These are phyloP conservation scores for Rhizophora apiculata DNA, from an alignment of 345 rosid species.

Conservation along the genomic window DNA sequence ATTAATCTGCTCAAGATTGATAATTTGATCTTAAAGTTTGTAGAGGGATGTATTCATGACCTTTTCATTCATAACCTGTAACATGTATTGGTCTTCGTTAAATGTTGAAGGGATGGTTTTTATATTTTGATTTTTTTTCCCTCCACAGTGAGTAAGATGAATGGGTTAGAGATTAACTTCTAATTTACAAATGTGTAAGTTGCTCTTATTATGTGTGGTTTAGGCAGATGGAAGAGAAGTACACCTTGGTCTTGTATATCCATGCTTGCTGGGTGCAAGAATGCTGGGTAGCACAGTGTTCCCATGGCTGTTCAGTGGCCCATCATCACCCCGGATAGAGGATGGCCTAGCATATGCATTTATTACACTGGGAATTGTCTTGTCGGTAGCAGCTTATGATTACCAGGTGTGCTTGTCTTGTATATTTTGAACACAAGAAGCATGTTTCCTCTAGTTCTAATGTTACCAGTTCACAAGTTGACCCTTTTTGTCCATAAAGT, in stretches of 20 bases:
- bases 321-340: conserved; percentile 62
- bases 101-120: background rate
- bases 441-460: conserved; percentile 6
- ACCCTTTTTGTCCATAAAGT: conserved; percentile 16
- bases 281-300: conserved; percentile 90
- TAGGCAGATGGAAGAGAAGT: conserved; percentile 98
- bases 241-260: conserved; percentile 73
- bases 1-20: background rate
- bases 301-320: conserved; percentile 76
- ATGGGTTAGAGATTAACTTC: conserved; percentile 1
- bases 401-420: conserved; percentile 62
- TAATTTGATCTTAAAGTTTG: background rate
- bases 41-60: background rate
- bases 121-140: background rate
- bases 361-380: conserved; percentile 49
- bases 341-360: conserved; percentile 72
- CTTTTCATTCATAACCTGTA: background rate
- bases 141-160: background rate
- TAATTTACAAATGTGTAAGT: background rate
- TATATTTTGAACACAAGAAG: background rate
- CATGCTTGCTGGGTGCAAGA: conserved; percentile 82
- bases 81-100: background rate
- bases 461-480: conserved; percentile 8
- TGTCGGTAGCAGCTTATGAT: conserved; percentile 82
- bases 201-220: conserved; percentile 8